Evolutionary conservation across 495 filamentous ascomycete species (phyloP).

Genomic region (Hypoxylon lenormandii): DNA sequence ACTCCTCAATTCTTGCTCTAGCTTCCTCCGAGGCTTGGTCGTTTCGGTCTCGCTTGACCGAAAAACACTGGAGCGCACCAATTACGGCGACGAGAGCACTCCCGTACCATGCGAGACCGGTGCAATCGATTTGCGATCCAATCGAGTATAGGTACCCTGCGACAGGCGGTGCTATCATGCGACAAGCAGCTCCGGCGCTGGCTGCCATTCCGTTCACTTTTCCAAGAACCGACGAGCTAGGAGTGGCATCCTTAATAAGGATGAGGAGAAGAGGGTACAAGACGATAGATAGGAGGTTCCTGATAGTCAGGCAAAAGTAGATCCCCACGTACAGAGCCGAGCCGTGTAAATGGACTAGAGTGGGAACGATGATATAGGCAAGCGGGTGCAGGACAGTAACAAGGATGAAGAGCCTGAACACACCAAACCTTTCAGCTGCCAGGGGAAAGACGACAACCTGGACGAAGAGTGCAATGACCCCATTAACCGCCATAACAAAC

Average conservation of each 20-base stretch:
- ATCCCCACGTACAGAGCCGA: slow-evolving; percentile 73
- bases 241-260: slow-evolving; percentile 84
- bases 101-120: slow-evolving; percentile 82
- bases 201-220: slow-evolving; percentile 86
- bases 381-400: slow-evolving; percentile 81
- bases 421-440: slow-evolving; percentile 75
- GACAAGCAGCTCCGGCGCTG: slow-evolving; percentile 79
- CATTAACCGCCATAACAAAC: slow-evolving; percentile 82
- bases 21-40: slow-evolving; percentile 18
- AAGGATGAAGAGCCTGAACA: slow-evolving; percentile 77
- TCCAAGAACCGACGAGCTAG: slow-evolving; percentile 73
- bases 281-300: slow-evolving; percentile 81
- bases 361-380: slow-evolving; percentile 79
- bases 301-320: slow-evolving; percentile 75
- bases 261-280: slow-evolving; percentile 83
- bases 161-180: slow-evolving; percentile 79
- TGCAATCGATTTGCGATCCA: slow-evolving; percentile 74
- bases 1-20: slow-evolving; percentile 7
- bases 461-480: slow-evolving; percentile 80
- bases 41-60: slow-evolving; percentile 63
- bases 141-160: slow-evolving; percentile 79
- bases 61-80: slow-evolving; percentile 76
- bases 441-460: slow-evolving; percentile 81
- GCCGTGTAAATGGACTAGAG: slow-evolving; percentile 71
- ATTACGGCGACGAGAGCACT: slow-evolving; percentile 75